phyloP scores from a whole-genome alignment of 129 eudicot species.

The Flaveria linearis region DNA sequence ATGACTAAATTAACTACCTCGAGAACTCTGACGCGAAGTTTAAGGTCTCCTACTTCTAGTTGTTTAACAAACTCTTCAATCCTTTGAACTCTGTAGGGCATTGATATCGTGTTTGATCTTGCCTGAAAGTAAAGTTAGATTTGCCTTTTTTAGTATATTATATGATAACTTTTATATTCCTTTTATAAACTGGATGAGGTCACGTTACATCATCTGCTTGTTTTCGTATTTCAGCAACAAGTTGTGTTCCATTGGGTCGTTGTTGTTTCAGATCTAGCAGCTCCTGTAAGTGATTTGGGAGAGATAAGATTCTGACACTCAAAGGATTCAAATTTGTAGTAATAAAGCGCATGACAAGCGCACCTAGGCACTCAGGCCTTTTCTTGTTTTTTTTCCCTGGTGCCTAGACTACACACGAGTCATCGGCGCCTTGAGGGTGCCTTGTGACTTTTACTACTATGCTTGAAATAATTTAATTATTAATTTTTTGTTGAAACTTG shows the following conservation, averaged over 20 bases:
- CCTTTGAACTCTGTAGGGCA: constrained; percentile 93
- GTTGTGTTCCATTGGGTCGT: constrained; percentile 68
- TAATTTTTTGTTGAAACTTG: constrained; percentile 1
- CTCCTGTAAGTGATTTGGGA: constrained; percentile 59
- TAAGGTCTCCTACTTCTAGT: constrained; percentile 88
- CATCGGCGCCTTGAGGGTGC: not conserved
- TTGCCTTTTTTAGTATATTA: constrained; percentile 9
- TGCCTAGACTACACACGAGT: not conserved
- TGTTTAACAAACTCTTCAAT: constrained; percentile 94
- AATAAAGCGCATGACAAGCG: not conserved
- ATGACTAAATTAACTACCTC: constrained; percentile 55
- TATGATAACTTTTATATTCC: not conserved
- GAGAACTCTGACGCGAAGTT: constrained; percentile 92
- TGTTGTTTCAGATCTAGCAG: constrained; percentile 78
- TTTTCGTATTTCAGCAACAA: constrained; percentile 83
- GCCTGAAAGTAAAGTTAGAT: constrained; percentile 53
- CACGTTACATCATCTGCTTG: constrained; percentile 88
- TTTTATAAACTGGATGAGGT: not conserved
- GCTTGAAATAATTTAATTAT: not conserved
- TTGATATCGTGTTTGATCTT: constrained; percentile 74
- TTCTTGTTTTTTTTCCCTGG: not conserved
- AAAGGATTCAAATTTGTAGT: not conserved
- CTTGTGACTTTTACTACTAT: not conserved
- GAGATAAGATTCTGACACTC: not conserved
- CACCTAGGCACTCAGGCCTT: not conserved